These are phyloP conservation scores for Galium porrigens DNA, from an alignment of 305 asterid species.

Conservation along the genomic window DNA sequence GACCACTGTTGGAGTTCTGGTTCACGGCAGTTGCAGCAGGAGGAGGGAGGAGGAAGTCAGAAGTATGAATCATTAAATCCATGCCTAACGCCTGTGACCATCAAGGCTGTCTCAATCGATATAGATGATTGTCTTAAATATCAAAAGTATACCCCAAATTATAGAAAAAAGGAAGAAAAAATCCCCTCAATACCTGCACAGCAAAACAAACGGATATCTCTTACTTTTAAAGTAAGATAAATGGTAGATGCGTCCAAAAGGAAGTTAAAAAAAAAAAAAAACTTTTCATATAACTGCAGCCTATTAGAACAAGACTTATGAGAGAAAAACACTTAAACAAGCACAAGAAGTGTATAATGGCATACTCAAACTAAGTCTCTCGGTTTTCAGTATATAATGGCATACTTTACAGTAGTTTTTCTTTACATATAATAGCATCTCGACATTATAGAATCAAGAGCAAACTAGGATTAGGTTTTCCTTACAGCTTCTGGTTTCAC, in stretches of 20 bases:
- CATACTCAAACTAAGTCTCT: too few species aligned
- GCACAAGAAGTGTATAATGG: too few species aligned
- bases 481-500: too few species aligned
- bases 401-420: too few species aligned
- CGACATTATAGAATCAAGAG: too few species aligned
- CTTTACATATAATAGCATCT: too few species aligned
- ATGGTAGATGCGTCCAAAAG: too few species aligned
- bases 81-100: constrained; percentile 17
- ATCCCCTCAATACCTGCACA: background rate
- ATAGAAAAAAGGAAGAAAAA: background rate
- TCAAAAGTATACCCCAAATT: background rate
- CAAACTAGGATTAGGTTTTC: background rate
- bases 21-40: constrained; percentile 19
- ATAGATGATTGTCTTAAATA: background rate
- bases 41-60: constrained; percentile 56
- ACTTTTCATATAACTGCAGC: too few species aligned
- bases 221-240: background rate
- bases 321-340: too few species aligned
- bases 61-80: constrained; percentile 55
- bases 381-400: too few species aligned
- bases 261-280: too few species aligned
- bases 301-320: too few species aligned
- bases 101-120: background rate
- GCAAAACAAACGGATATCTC: background rate
- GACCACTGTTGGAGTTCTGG: background rate